These are phyloP conservation scores for Venturiaceae sp. DNA, from an alignment of 2,329 filamentous ascomycete genomes.

Conservation along the genomic window DNA sequence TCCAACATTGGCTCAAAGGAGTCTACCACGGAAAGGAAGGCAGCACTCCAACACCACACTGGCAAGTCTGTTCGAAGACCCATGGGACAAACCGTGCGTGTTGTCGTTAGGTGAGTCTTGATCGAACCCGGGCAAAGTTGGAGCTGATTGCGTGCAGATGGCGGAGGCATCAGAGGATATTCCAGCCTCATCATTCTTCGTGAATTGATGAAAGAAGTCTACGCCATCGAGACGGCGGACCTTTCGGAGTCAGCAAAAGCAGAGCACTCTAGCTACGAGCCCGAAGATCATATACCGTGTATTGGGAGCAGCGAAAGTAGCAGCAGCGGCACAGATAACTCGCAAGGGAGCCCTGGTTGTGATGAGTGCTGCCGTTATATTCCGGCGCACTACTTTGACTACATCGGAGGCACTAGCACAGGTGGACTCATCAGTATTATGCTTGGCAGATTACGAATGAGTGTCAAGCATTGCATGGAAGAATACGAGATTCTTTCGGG, in stretches of 20 bases:
- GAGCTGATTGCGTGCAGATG: neutral
- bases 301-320: neutral
- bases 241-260: neutral
- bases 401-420: constrained; percentile 8
- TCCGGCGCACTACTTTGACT: constrained; percentile 10
- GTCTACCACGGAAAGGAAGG: too few relatives aligned
- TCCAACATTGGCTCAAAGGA: neutral
- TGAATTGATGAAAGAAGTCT: constrained; percentile 1
- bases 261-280: neutral
- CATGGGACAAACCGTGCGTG: neutral
- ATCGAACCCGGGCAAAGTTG: neutral
- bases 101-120: neutral
- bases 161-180: constrained; percentile 3
- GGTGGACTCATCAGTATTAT: constrained; percentile 10
- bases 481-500: constrained; percentile 3
- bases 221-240: neutral
- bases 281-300: neutral
- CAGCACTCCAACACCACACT: neutral
- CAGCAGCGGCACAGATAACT: neutral
- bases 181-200: constrained; percentile 1
- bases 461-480: neutral
- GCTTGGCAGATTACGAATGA: constrained; percentile 8
- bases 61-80: neutral
- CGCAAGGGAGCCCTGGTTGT: neutral
- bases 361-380: neutral